These are phyloP conservation scores for Hypoxylon rickii DNA, from an alignment of 495 filamentous ascomycete species.

Conservation along the genomic window DNA sequence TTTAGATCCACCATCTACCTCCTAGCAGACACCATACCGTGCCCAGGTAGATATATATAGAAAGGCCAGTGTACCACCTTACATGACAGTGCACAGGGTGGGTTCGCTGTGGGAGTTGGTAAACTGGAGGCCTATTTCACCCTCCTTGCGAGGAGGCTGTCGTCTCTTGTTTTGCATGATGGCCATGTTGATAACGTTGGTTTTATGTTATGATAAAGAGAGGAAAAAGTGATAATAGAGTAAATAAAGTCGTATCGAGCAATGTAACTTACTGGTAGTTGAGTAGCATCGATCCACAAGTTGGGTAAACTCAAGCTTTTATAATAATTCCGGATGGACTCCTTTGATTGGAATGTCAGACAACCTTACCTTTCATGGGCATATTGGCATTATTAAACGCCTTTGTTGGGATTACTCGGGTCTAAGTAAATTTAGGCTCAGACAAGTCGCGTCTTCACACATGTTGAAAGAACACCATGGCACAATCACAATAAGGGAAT, in stretches of 20 bases:
- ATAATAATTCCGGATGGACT: background rate
- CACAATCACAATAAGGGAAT: background rate
- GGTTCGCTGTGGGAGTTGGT: background rate
- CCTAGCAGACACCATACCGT: no score
- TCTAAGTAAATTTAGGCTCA: no score
- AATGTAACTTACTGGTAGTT: background rate
- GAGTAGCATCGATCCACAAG: background rate
- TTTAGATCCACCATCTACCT: no score
- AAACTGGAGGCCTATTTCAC: constrained; percentile 14
- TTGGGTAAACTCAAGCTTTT: constrained; percentile 1
- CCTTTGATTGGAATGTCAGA: background rate
- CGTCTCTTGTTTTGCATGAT: constrained; percentile 27
- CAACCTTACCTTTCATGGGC: no score
- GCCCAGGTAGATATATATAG: background rate
- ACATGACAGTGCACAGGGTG: constrained; percentile 22
- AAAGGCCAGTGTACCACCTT: background rate
- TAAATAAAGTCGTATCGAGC: background rate
- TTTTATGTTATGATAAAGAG: background rate
- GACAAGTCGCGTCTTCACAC: no score
- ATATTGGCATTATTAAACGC: no score
- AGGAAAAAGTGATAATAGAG: background rate
- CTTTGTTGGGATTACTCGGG: no score
- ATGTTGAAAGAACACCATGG: background rate
- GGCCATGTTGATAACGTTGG: background rate
- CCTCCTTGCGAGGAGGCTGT: constrained; percentile 5